These are phyloP conservation scores for Monosporozyma siamensis DNA, from an alignment of 805 yeast species.

Conservation along the genomic window DNA sequence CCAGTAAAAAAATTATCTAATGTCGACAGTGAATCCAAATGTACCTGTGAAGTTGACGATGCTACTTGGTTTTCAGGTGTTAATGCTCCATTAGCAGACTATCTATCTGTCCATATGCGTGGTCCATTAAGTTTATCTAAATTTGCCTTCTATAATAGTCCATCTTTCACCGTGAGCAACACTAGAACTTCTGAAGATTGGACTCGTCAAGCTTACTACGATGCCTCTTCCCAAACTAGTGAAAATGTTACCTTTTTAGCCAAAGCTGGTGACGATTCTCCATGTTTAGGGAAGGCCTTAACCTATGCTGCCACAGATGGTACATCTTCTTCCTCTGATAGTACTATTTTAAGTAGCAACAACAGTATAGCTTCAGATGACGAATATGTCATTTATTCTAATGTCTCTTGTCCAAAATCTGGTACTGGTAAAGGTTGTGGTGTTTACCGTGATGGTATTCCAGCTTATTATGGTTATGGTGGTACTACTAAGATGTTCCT, in stretches of 20 bases:
- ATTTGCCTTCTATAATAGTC: conserved; percentile 53
- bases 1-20: conserved; percentile 25
- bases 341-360: conserved; percentile 42
- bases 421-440: conserved; percentile 60
- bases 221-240: conserved; percentile 37
- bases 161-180: conserved; percentile 29
- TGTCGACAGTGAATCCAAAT: conserved; percentile 13
- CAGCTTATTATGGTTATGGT: conserved; percentile 63
- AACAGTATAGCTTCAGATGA: conserved; percentile 46
- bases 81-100: conserved; percentile 57
- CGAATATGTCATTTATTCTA: conserved; percentile 54
- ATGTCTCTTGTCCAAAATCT: conserved; percentile 44
- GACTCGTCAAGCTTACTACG: conserved; percentile 51
- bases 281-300: conserved; percentile 62
- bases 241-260: conserved; percentile 62
- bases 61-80: conserved; percentile 37
- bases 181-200: conserved; percentile 37
- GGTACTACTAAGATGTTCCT: conserved; percentile 64
- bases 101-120: conserved; percentile 66
- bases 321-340: conserved; percentile 32
- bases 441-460: conserved; percentile 63
- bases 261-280: conserved; percentile 47
- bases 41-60: conserved; percentile 26
- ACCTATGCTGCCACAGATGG: conserved; percentile 57
- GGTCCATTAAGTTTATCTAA: conserved; percentile 56